Evolutionary conservation across 2,329 filamentous ascomycete genomes (phyloP).

Genomic region (Chalaropsis ovoidea): DNA sequence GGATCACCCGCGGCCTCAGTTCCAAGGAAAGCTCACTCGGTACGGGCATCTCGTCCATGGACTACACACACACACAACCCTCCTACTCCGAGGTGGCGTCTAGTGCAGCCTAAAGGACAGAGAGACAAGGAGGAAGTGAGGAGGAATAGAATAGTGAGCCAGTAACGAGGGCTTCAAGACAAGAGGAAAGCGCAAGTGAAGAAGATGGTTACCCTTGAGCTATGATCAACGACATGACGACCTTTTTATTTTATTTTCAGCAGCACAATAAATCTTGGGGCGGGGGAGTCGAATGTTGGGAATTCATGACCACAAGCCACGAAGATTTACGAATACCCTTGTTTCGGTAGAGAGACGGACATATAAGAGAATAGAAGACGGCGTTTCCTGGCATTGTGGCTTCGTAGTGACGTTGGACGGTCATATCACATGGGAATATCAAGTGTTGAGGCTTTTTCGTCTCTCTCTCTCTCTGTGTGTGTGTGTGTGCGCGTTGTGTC

Average conservation of each 20-base stretch:
- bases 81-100: conserved; percentile 16
- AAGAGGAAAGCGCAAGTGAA: neutral
- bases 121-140: neutral
- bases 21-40: conserved; percentile 18
- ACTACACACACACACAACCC: conserved; percentile 10
- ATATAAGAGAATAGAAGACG: conserved; percentile 7
- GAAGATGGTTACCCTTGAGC: neutral
- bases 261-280: neutral
- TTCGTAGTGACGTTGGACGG: neutral
- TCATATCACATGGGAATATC: neutral
- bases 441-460: too few relatives aligned
- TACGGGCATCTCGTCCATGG: conserved; percentile 16
- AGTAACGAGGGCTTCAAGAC: neutral
- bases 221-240: conserved; percentile 8
- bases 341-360: neutral
- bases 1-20: neutral
- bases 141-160: neutral
- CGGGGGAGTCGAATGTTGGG: neutral
- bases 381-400: conserved; percentile 5
- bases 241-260: neutral
- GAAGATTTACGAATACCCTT: neutral
- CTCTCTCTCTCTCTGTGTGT: too few relatives aligned
- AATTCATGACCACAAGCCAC: neutral
- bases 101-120: neutral
- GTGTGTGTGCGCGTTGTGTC: too few relatives aligned